Evolutionary conservation across 768 basidiomycete species (phyloP), one percentile per base, ranked within the genome.

Genomic region (Boletales sp.): DNA sequence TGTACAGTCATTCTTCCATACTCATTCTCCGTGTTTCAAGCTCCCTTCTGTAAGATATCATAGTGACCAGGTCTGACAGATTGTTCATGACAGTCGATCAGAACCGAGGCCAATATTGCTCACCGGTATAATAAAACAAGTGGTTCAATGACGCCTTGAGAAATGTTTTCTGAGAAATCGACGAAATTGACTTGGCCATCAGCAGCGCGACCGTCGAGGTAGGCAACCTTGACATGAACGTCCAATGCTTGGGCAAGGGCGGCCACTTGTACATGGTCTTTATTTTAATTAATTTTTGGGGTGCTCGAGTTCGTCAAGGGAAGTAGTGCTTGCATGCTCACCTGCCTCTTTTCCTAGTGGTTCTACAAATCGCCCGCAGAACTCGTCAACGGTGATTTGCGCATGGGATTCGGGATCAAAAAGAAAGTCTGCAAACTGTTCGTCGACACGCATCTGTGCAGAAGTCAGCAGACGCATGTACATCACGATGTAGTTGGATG

Each of bases 381-480:
- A 97, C 5, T 78, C 77, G 5, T 75, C 72, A 2, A 83, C 69
- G 5, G 73, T 71, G 58, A 87, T 76, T 11, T 70, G 73, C 21
- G 78, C 77, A 24, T 76, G 80, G 0, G 81, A 79, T 27, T 92
- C 87, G 2, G 88, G 88, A 46, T 90, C 79, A 54, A 86, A 78
- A 8, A 95, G 75, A 73, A 94, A 94, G 17, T 78, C 79, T 14
- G 75, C 73, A 62, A 84, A 93, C 39, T 64, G 58, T 14, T 14
- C 80, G 75, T 8, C 78, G 71, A 56, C 62, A 18, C 86, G 84
- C 51, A 95, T 87, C 67, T 90, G 82, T 3, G 91, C 85, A 0
- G 90, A 88, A 6, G 94, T 88, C 17, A 94, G 68, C 48, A 94
- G 74, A 40, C 94, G 81, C 56, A 97, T 75, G 65, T 84, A 92